Percentiles rank a stretch among this genome's conserved stretches.
These are phyloP conservation scores for Aurifilum marmelostoma DNA, from an alignment of 2,329 filamentous ascomycete species.

Conservation along the genomic window DNA sequence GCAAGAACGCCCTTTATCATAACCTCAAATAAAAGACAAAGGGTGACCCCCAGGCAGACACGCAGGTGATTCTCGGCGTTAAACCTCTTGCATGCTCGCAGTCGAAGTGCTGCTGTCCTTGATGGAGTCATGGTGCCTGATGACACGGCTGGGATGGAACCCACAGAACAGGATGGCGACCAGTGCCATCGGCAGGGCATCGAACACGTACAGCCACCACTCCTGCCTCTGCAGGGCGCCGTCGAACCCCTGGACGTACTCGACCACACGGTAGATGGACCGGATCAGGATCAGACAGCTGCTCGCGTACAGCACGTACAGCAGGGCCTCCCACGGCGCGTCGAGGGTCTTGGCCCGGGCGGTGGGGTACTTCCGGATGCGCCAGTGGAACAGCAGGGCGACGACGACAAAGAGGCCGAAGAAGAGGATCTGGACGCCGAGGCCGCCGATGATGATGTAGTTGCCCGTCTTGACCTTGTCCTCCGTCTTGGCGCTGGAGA, in stretches of 20 bases:
- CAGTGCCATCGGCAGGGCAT: slow-evolving; percentile 29
- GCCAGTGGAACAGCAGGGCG: slow-evolving; percentile 46
- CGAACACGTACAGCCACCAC: slow-evolving; percentile 46
- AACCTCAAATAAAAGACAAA: too few relatives aligned
- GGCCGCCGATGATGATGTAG: slow-evolving; percentile 39
- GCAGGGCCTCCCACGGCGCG: slow-evolving; percentile 32
- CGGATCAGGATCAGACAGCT: slow-evolving; percentile 40
- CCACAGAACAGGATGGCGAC: slow-evolving; percentile 8
- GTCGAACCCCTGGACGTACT: slow-evolving; percentile 47
- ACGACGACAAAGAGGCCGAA: slow-evolving; percentile 53
- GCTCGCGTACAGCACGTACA: slow-evolving; percentile 21
- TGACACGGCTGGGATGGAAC: slow-evolving; percentile 11
- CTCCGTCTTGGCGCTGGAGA: neutral
- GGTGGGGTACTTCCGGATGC: slow-evolving; percentile 35
- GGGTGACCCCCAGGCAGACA: too few relatives aligned
- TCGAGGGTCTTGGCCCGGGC: slow-evolving; percentile 31
- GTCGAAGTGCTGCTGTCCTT: neutral
- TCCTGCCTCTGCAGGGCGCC: slow-evolving; percentile 50
- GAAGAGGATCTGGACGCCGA: slow-evolving; percentile 53
- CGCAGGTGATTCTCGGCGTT: neutral
- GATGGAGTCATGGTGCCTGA: neutral
- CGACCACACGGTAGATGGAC: slow-evolving; percentile 41
- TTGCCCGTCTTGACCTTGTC: slow-evolving; percentile 29
- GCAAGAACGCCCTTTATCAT: too few relatives aligned
- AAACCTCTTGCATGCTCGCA: neutral